Evolutionary conservation across 73 alveolate genomes (phyloP).

Genomic region (Paramecium pentaurelia): DNA sequence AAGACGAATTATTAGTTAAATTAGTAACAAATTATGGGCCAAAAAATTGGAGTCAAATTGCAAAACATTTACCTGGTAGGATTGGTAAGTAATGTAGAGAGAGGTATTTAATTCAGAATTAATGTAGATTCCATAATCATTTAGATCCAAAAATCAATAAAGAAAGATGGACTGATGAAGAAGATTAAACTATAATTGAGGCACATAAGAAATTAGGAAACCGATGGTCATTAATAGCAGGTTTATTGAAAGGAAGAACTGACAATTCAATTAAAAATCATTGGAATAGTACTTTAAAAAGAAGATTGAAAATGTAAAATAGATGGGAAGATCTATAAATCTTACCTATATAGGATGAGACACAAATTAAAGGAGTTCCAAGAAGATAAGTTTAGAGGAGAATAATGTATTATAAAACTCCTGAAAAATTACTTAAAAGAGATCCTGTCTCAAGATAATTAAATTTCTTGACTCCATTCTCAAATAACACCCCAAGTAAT

Average conservation of each 20-base stretch:
- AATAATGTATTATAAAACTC: neutral
- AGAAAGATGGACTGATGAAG: constrained; percentile 94
- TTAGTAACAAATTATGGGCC: constrained; percentile 92
- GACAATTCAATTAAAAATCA: constrained; percentile 94
- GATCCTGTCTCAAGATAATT: constrained; percentile 36
- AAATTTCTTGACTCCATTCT: neutral
- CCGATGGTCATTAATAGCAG: constrained; percentile 92
- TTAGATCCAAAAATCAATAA: constrained; percentile 90
- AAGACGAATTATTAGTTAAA: constrained; percentile 82
- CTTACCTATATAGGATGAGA: neutral
- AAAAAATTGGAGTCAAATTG: constrained; percentile 93
- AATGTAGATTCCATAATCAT: constrained; percentile 94
- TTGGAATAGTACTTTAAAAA: constrained; percentile 87
- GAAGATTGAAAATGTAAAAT: constrained; percentile 49
- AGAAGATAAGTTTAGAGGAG: constrained; percentile 24
- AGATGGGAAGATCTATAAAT: constrained; percentile 57
- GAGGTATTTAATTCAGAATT: constrained; percentile 24
- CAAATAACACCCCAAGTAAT: neutral
- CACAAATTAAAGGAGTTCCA: neutral
- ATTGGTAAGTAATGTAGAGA: constrained; percentile 97
- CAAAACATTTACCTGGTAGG: constrained; percentile 97
- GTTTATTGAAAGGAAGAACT: constrained; percentile 83
- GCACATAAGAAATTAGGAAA: constrained; percentile 91
- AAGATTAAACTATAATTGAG: constrained; percentile 86
- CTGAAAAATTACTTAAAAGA: neutral